A percentile compares a stretch with the other conserved stretches of the same genome.
Evolutionary conservation across 305 asterid species (phyloP).

Genomic region (Coffea humblotiana): DNA sequence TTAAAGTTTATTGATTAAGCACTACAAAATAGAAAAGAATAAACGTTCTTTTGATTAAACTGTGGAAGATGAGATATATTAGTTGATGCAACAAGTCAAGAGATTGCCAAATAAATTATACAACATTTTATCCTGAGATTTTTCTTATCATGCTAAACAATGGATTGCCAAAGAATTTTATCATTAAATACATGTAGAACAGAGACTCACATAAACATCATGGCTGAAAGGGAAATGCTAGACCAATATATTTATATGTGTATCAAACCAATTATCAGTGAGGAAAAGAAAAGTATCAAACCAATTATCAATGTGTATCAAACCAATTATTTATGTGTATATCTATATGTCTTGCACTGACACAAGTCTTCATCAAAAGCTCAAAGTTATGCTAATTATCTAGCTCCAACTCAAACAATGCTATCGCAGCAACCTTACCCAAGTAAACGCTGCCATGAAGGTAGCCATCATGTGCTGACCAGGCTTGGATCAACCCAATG

Average conservation of each 20-base stretch:
- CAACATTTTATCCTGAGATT: background rate
- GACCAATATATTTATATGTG: background rate
- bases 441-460: conserved; percentile 54
- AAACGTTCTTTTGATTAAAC: too few species aligned
- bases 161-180: background rate
- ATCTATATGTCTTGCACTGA: conserved; percentile 15
- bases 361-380: conserved; percentile 67
- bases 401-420: conserved; percentile 73
- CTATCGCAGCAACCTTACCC: conserved; percentile 60
- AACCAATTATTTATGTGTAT: too few species aligned
- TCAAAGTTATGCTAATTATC: conserved; percentile 78
- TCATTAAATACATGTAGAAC: conserved; percentile 6
- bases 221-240: background rate
- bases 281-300: background rate
- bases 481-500: conserved; percentile 47
- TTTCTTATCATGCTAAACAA: background rate
- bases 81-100: too few species aligned
- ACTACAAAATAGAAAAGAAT: too few species aligned
- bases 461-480: conserved; percentile 8
- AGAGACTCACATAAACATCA: background rate
- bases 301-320: too few species aligned
- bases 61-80: too few species aligned
- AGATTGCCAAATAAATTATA: background rate
- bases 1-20: too few species aligned
- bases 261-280: background rate